Base-by-base conservation (phyloP, 164 flowering plant genomes). In the Aristolochia fimbriata region DNA sequence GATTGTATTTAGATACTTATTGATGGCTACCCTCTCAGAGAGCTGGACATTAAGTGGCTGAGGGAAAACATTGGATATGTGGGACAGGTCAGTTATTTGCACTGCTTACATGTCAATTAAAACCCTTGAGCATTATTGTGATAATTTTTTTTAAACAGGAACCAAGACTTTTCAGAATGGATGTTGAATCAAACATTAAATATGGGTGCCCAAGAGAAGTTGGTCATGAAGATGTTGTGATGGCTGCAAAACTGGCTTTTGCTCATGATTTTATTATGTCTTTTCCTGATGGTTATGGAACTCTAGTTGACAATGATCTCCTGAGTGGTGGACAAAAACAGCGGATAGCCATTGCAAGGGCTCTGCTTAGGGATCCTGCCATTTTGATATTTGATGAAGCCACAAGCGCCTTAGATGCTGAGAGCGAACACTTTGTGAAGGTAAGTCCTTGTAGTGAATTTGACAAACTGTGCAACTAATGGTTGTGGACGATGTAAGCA, bases 261-360 rank as follows among this genome's bases (percentile, higher is more conserved):
- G 96, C 96, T 9, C 95, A 88, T 70, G 93, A 87, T 50, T 92
- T 92, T 65, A 87, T 92, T 59, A 67, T 64, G 45, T 62, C 91
- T 13, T 84, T 92, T 24, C 98, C 98, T 2, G 65, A 82, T 75
- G 96, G 98, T 66, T 89, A 92, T 63, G 62, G 82, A 59, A 92
- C 98, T 24, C 64, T 89, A 14, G 87, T 92, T 58, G 96, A 92
- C 71, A 87, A 89, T 79, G 95, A 84, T 76, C 78, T 92, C 70
- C 92, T 92, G 27, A 92, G 98, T 71, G 98, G 98, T 50, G 98
- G 98, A 19, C 98, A 92, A 72, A 92, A 88, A 73, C 96, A 89
- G 77, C 75, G 96, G 45, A 92, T 92, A 58, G 96, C 96, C 57
- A 92, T 92, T 74, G 96, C 98, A 25, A 80, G 96, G 53, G 95